Base-by-base conservation (phyloP, 169 alveolate genomes). In the Plasmodium malariae region DNA sequence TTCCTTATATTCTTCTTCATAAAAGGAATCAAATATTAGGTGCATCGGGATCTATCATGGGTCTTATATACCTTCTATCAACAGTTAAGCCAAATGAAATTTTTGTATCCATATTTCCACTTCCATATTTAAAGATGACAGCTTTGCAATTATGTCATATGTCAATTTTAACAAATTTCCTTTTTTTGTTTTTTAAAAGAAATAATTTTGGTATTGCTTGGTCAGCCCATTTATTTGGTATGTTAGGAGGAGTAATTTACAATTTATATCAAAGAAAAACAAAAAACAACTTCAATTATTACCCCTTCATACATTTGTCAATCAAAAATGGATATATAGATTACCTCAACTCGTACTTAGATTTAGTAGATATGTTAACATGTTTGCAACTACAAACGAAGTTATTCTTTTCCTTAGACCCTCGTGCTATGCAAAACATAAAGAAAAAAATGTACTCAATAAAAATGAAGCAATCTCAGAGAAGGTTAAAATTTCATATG, bases 1-100 rank as follows among this genome's bases (percentile, higher is more conserved):
- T 78, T 49, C 87, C 88, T 14, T 74, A 78, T 88, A 49, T 76
- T 67, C 14, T 76, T 26, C 19, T 74, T 26, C 65, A 74, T 37
- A 78, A 30, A 65, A 32, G 76, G 21, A 92, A 91, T 54, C 95
- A 94, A 48, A 88, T 94, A n/a, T 37, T 92, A 34, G 96, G 96
- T 19, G 96, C 96, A 14, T 92, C 95, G 0, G 96, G 96, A 36
- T 92, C 95, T n/a, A 92, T 94, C 30, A 92, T 94, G 83, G 96
- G 96, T 0, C 93, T 94, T 12, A 34, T 92, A 21, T 94, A 87
- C 40, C 73, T 92, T 49, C 54, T 94, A 71, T 93, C 96, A 11
- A 71, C 95, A 30, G 88, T 94, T 32, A 91, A 88, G 73, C 96
- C 96, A 11, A 94, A 92, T 80, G 92, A 93, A 48, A 76, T 73